These are phyloP conservation scores for Russula compacta DNA, from an alignment of 768 basidiomycete species.

Conservation along the genomic window DNA sequence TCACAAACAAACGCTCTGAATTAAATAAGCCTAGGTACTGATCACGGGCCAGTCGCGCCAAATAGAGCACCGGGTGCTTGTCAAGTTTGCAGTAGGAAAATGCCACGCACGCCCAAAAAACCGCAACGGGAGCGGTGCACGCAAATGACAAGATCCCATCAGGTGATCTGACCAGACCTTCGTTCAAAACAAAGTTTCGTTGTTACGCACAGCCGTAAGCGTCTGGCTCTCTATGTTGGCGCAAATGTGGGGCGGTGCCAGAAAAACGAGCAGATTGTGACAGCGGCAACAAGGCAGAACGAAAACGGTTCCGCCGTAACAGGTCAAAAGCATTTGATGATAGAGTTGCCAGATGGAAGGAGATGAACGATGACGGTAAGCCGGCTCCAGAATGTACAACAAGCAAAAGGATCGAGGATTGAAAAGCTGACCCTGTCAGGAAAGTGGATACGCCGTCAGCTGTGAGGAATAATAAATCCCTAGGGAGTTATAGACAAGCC, in stretches of 20 bases:
- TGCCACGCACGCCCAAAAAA: constrained; percentile 2
- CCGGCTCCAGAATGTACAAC: constrained; percentile 3
- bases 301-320: background rate
- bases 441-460: constrained; percentile 2
- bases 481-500: background rate
- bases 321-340: background rate
- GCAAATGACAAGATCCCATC: background rate
- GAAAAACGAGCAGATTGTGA: background rate
- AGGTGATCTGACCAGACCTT: constrained; percentile 4
- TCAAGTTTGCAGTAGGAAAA: background rate
- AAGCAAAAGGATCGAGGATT: background rate
- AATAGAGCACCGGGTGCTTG: background rate
- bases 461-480: background rate
- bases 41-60: background rate
- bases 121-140: background rate
- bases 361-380: background rate
- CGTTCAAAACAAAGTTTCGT: constrained; percentile 14
- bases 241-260: background rate
- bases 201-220: constrained; percentile 8
- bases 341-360: background rate
- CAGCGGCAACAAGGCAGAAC: background rate
- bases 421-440: background rate
- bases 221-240: background rate
- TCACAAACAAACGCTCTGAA: constrained; percentile 4
- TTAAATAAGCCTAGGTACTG: background rate